phyloP scores from a whole-genome alignment of 2,329 filamentous ascomycete genomes.

The Phyllosticta citrichinensis region DNA sequence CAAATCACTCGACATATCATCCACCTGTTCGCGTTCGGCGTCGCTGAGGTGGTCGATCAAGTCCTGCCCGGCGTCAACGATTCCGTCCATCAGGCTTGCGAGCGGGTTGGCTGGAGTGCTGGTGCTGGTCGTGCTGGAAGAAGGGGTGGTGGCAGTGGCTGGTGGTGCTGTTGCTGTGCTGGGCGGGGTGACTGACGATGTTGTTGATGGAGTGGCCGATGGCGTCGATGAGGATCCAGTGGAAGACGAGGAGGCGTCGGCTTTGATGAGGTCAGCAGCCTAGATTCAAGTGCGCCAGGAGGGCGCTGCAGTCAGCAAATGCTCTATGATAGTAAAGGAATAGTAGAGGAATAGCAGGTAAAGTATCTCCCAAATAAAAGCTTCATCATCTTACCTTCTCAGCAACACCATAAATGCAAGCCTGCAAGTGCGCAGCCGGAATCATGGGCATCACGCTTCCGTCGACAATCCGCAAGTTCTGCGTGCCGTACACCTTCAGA shows the following conservation, averaged over 20 bases:
- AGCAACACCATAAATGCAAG: conserved; percentile 17
- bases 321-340: too few relatives aligned
- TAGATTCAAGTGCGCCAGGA: background rate
- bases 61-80: background rate
- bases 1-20: background rate
- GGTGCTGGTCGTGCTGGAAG: conserved; percentile 24
- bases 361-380: too few relatives aligned
- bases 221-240: background rate
- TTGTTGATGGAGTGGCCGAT: conserved; percentile 25
- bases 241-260: background rate
- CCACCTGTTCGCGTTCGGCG: conserved; percentile 32
- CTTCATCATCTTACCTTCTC: conserved; percentile 13
- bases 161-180: conserved; percentile 17
- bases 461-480: conserved; percentile 17
- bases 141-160: conserved; percentile 42
- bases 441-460: conserved; percentile 14
- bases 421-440: conserved; percentile 10
- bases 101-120: conserved; percentile 21
- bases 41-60: conserved; percentile 2
- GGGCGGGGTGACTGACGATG: conserved; percentile 23
- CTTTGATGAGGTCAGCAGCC: background rate
- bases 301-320: too few relatives aligned
- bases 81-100: conserved; percentile 15
- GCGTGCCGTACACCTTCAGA: conserved; percentile 20
- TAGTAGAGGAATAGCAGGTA: too few relatives aligned